Evolutionary conservation across 1,284 basidiomycete species (phyloP).

Genomic region (Naganishia sp.): DNA sequence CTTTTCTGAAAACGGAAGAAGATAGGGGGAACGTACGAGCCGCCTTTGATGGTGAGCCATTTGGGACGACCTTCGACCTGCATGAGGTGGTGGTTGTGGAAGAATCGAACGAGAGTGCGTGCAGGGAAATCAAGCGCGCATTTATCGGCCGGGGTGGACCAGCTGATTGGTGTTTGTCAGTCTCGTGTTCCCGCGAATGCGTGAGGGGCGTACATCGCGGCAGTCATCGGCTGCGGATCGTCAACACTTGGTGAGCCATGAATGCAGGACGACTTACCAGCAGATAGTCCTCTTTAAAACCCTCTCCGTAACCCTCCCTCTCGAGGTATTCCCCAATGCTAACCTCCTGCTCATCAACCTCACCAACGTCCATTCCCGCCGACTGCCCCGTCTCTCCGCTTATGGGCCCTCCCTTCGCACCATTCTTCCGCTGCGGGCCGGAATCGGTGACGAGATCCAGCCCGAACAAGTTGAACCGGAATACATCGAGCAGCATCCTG

Average conservation of each 20-base stretch:
- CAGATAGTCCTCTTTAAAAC: constrained; percentile 75
- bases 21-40: constrained; percentile 59
- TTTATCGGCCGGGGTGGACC: constrained; percentile 74
- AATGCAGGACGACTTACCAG: constrained; percentile 59
- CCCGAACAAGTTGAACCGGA: constrained; percentile 74
- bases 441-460: constrained; percentile 47
- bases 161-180: constrained; percentile 44
- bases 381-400: constrained; percentile 46
- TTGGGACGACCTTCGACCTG: constrained; percentile 72
- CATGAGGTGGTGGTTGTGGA: constrained; percentile 77
- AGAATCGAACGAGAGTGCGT: constrained; percentile 69
- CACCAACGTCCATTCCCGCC: constrained; percentile 37
- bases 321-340: constrained; percentile 71
- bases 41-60: constrained; percentile 74
- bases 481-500: constrained; percentile 73
- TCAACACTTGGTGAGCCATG: background rate
- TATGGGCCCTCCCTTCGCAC: constrained; percentile 1
- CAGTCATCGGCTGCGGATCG: constrained; percentile 68
- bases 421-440: constrained; percentile 30
- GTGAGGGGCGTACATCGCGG: constrained; percentile 58
- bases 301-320: constrained; percentile 66
- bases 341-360: constrained; percentile 51
- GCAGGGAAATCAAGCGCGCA: constrained; percentile 73
- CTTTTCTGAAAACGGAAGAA: constrained; percentile 7
- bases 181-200: background rate